phyloP scores from a whole-genome alignment of 371 early-diverging fungal genomes.

The Circinella minor region DNA sequence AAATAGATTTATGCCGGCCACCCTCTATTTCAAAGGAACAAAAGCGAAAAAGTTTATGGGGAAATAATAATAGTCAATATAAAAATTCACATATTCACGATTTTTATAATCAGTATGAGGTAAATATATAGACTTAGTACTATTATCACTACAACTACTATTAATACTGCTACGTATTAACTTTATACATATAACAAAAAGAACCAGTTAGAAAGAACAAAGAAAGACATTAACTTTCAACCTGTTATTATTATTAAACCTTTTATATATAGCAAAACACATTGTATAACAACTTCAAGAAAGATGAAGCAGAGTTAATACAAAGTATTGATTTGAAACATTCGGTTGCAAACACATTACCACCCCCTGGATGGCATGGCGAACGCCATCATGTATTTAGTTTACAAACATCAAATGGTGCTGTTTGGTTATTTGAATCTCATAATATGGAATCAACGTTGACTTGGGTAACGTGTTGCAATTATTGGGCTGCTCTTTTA shows the following conservation, averaged over 20 bases:
- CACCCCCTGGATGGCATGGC: slow-evolving; percentile 31
- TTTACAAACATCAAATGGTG: slow-evolving; percentile 34
- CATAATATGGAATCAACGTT: slow-evolving; percentile 20
- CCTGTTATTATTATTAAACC: no score
- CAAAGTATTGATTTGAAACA: slow-evolving; percentile 18
- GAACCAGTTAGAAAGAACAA: no score
- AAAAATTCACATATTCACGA: slow-evolving; percentile 1
- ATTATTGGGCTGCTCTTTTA: slow-evolving; percentile 30
- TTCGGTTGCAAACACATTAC: slow-evolving; percentile 23
- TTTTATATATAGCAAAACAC: neutral
- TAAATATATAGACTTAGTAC: neutral
- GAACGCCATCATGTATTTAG: slow-evolving; percentile 36
- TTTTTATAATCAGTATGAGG: neutral
- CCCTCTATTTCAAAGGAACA: neutral
- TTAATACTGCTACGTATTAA: no score
- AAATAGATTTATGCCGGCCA: neutral
- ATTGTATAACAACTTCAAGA: neutral
- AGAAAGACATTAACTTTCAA: no score
- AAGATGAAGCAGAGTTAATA: neutral
- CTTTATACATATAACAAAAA: no score
- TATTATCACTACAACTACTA: neutral
- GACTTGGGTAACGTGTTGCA: slow-evolving; percentile 33
- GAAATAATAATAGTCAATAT: neutral
- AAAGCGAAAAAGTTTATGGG: neutral
- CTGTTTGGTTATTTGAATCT: slow-evolving; percentile 39